Base-by-base conservation (phyloP, 345 rosid genomes). In the Salix suchowensis region DNA sequence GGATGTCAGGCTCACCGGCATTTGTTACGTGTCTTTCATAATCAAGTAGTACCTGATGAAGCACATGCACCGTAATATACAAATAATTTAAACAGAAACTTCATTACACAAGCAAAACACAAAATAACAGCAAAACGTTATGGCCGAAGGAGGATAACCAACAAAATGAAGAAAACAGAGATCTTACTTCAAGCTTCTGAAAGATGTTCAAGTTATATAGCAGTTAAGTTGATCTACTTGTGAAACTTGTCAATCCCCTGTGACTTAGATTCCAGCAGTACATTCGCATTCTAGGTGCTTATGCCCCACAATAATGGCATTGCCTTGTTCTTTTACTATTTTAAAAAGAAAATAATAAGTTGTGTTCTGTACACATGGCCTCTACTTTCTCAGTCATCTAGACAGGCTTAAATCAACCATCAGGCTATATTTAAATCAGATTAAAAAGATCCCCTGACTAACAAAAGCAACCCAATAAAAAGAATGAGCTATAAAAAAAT, bases 31-130 rank as follows among this genome's bases (percentile, higher is more conserved):
- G 92, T 84, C 91, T 89, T 83, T 95, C 97, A 83, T 89, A 95
- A 71, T 95, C 98, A 74, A 95, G 94, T 55, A 95, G 97, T 39
- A 96, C 91, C 98, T 95, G 81, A 52, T 69, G 67, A 83, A 65
- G 21, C 36, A 67, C 13, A 62, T 50, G 58, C 19, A 75, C 21
- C 8, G 48, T 67, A 26, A 71, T 6, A 32, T 1, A 11, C 65
- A 52, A 19, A 52, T 34, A 52, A 61, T 74, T 58, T 21, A 79
- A 66, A 76, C 24, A 69, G 40, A 37, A 64, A 24, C 34, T 24
- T 7, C 21, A 34, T 7, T 12, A 34, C 28, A 32, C 18, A 6
- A 65, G 55, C 54, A 48, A 62, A 34, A 36, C 18, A 37, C 60
- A 3, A 34, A 69, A 40, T 44, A 32, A 21, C 32, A 58, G 61